These are phyloP conservation scores for Magnolia officinalis DNA, from an alignment of 164 flowering plant genomes.

Conservation along the genomic window DNA sequence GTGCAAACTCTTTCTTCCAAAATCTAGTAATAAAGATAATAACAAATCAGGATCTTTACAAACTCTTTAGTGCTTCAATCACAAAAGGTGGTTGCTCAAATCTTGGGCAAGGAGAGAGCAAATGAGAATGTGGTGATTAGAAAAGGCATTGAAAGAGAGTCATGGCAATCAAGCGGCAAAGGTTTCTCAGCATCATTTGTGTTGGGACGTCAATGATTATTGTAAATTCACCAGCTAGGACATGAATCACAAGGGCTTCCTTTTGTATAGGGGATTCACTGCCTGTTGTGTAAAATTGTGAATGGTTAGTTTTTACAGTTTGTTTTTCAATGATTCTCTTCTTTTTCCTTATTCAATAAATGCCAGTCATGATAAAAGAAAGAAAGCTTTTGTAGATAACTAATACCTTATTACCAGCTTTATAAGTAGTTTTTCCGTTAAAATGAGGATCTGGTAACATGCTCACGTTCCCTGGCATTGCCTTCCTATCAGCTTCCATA, in stretches of 20 bases:
- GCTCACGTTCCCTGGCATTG: conserved; percentile 51
- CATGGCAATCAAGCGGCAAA: not conserved
- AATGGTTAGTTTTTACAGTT: too few species aligned
- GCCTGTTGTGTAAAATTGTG: too few species aligned
- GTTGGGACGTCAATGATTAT: too few species aligned
- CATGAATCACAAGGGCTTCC: too few species aligned
- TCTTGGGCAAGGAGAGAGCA: not conserved
- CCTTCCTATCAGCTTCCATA: conserved; percentile 90
- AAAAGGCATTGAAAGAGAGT: not conserved
- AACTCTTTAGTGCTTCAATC: not conserved
- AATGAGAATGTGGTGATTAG: not conserved
- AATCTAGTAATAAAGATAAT: not conserved
- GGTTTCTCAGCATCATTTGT: too few species aligned
- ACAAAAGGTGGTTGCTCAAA: not conserved
- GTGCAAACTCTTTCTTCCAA: not conserved
- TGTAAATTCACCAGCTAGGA: too few species aligned
- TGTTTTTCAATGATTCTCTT: too few species aligned
- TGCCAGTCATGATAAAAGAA: not conserved
- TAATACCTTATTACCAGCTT: conserved; percentile 81
- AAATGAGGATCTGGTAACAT: conserved; percentile 33
- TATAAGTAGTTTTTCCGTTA: conserved; percentile 67
- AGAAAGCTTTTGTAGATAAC: not conserved
- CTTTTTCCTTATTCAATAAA: not conserved
- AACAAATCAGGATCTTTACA: not conserved
- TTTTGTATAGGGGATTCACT: too few species aligned